These are phyloP conservation scores for Magnolia changhungtana DNA, from an alignment of 164 flowering plant species.

Conservation along the genomic window DNA sequence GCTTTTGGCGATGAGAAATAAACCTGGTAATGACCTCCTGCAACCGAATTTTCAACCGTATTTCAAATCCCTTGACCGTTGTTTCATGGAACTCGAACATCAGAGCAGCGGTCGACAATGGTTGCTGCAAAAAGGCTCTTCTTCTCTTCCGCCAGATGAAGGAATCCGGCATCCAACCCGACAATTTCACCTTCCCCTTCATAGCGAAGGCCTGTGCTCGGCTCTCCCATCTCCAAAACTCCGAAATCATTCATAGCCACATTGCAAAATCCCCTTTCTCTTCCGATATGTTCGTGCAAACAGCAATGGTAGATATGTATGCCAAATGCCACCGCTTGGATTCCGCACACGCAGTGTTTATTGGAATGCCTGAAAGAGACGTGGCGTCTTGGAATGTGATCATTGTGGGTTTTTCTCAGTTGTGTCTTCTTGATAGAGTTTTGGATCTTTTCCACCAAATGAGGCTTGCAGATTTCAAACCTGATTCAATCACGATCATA, in stretches of 20 bases:
- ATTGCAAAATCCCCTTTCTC: slow-evolving; percentile 42
- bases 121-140: slow-evolving; percentile 33
- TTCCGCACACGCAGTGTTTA: slow-evolving; percentile 37
- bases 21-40: slow-evolving; percentile 2
- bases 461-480: slow-evolving; percentile 35
- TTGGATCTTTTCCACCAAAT: slow-evolving; percentile 30
- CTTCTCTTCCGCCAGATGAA: slow-evolving; percentile 53
- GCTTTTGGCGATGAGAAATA: neutral
- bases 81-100: slow-evolving; percentile 43
- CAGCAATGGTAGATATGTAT: slow-evolving; percentile 47
- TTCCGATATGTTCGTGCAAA: slow-evolving; percentile 44
- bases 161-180: slow-evolving; percentile 34
- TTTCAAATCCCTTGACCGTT: slow-evolving; percentile 21
- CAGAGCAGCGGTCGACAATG: slow-evolving; percentile 33
- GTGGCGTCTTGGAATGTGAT: slow-evolving; percentile 60
- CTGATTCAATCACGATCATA: slow-evolving; percentile 47
- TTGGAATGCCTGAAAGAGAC: slow-evolving; percentile 49
- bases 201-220: slow-evolving; percentile 58
- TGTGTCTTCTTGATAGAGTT: slow-evolving; percentile 28
- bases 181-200: slow-evolving; percentile 54
- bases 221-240: slow-evolving; percentile 27
- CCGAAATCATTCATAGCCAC: slow-evolving; percentile 50
- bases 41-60: slow-evolving; percentile 19
- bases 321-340: slow-evolving; percentile 34
- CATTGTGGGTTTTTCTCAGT: slow-evolving; percentile 43